Evolutionary conservation across 1,139 yeast genomes (phyloP).

Genomic region (Petasospora fabianii): DNA sequence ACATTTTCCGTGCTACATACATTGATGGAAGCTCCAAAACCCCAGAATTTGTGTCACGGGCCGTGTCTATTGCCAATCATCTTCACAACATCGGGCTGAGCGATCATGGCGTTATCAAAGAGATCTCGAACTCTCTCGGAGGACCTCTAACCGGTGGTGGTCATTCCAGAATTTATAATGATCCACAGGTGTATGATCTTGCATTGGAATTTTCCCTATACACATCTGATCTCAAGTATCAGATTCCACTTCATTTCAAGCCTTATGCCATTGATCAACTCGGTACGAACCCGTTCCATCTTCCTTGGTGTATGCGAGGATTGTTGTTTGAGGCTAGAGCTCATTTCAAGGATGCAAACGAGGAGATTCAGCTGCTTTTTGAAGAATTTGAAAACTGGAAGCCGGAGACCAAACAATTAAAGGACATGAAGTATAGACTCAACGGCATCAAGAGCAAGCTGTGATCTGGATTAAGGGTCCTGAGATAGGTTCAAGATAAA

Average conservation of each 20-base stretch:
- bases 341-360: slow-evolving; percentile 37
- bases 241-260: slow-evolving; percentile 52
- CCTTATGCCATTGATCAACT: slow-evolving; percentile 59
- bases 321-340: slow-evolving; percentile 52
- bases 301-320: slow-evolving; percentile 94
- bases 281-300: slow-evolving; percentile 74
- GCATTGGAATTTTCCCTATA: slow-evolving; percentile 74
- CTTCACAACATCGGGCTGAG: slow-evolving; percentile 62
- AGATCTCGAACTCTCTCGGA: slow-evolving; percentile 75
- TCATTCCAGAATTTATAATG: slow-evolving; percentile 86
- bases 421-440: slow-evolving; percentile 78
- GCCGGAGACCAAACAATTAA: slow-evolving; percentile 76
- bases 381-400: slow-evolving; percentile 78
- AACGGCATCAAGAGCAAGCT: slow-evolving; percentile 56
- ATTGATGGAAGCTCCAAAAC: slow-evolving; percentile 56
- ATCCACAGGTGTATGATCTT: slow-evolving; percentile 76
- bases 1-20: slow-evolving; percentile 83
- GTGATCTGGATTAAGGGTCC: too few species aligned
- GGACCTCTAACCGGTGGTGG: slow-evolving; percentile 95
- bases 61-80: slow-evolving; percentile 46
- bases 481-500: too few species aligned
- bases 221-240: slow-evolving; percentile 58
- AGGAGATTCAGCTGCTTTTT: slow-evolving; percentile 58
- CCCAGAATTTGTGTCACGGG: slow-evolving; percentile 49
- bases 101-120: slow-evolving; percentile 77